These are phyloP conservation scores for Lyophyllum atratum DNA, from an alignment of 768 basidiomycete genomes.

Conservation along the genomic window DNA sequence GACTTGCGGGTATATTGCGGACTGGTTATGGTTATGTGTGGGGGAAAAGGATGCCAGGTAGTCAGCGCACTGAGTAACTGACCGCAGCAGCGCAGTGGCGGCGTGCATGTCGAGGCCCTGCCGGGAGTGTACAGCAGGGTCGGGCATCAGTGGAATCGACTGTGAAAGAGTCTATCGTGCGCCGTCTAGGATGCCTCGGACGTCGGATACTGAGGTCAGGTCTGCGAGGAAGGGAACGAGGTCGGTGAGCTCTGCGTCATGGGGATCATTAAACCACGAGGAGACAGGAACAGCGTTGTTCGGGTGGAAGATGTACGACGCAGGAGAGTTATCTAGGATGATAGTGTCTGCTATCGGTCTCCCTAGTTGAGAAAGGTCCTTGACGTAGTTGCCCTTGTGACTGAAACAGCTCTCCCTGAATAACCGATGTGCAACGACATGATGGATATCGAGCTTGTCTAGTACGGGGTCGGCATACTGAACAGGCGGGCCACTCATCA, in stretches of 20 bases:
- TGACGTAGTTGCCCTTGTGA: constrained; percentile 98
- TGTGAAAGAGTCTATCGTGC: constrained; percentile 48
- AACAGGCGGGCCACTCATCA: not conserved
- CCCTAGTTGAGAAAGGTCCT: constrained; percentile 97
- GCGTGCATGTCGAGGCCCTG: not conserved
- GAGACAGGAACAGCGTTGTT: constrained; percentile 99
- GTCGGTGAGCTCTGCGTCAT: constrained; percentile 96
- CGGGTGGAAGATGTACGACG: constrained; percentile 98
- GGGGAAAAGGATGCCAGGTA: not conserved
- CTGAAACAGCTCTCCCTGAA: constrained; percentile 99
- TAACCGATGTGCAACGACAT: constrained; percentile 88
- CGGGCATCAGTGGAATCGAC: not conserved
- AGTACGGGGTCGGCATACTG: constrained; percentile 99
- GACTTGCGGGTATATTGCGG: constrained; percentile 17
- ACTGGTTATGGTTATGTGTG: not conserved
- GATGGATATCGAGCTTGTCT: constrained; percentile 92
- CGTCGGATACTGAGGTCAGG: constrained; percentile 80
- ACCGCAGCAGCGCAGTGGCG: not conserved
- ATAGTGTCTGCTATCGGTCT: constrained; percentile 92
- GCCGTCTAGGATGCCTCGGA: constrained; percentile 87
- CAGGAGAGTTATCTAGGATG: constrained; percentile 98
- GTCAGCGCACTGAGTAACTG: not conserved
- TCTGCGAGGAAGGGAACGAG: constrained; percentile 93
- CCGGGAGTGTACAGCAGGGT: not conserved
- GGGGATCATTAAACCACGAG: constrained; percentile 99